Evolutionary conservation across 164 flowering plant genomes (phyloP), one percentile per base, ranked within the genome.

Genomic region (Euptelea pleiosperma): DNA sequence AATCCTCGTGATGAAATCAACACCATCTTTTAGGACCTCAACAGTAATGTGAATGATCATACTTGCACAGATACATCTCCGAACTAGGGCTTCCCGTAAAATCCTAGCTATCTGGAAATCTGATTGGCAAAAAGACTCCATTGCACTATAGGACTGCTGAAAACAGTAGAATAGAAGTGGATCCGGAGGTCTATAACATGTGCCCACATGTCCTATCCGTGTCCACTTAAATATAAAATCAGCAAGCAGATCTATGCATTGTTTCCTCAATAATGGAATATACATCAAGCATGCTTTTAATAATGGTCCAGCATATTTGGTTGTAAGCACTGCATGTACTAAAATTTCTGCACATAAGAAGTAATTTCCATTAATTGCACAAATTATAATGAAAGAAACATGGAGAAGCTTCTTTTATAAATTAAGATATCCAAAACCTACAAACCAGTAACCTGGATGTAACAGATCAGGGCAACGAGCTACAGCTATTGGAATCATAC

Each of bases 381-480:
- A 55, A 25, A 19, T 39, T 39, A 26, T 26, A n/a, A n/a, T 2
- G 22, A 39, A 12, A 10, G 25, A 55, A 14, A n/a, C 16, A 40
- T 16, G 28, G 6, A 33, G 12, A 50, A 31, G 19, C 14, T 40
- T 55, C 22, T 5, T 5, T 8, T 8, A 55, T 0, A 55, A 4
- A 15, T 55, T 15, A 39, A 40, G 19, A 5, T 15, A 22, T 14
- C 10, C 8, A n/a, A 48, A 26, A 6, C 21, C 18, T 28, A 29
- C 8, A 26, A 48, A 29, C 19, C 8, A 48, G 11, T 48, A 55
- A 55, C 58, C 58, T 55, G 58, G 58, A 55, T 1, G 25, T 55
- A 55, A 40, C 15, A 55, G 33, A 40, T 55, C 58, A 55, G 58
- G 58, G 46, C 58, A 55, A 35, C 46, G 58, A 55, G 34, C 46